Conservation (phyloP, 345 rosid genomes). For the Hypericum androsaemum region DNA sequence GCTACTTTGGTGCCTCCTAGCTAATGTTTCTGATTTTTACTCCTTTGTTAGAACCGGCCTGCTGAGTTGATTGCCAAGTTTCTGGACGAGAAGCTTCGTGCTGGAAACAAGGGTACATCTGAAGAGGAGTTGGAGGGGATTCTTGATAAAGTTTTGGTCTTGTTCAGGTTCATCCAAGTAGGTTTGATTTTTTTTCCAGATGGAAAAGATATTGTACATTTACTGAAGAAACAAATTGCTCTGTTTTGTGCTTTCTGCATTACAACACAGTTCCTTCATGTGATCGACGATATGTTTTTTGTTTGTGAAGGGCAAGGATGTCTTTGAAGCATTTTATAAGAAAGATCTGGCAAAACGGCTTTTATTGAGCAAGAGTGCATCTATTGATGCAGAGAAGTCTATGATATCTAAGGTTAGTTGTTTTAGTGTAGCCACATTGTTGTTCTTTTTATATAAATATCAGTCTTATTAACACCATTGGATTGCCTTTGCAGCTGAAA, state of each 20-base stretch:
- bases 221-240: neutral
- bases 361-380: slow-evolving; percentile 91
- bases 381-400: slow-evolving; percentile 97
- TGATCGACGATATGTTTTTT: slow-evolving; percentile 9
- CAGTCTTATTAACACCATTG: slow-evolving; percentile 19
- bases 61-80: slow-evolving; percentile 97
- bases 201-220: slow-evolving; percentile 4
- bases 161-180: slow-evolving; percentile 98
- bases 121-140: slow-evolving; percentile 99
- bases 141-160: slow-evolving; percentile 92
- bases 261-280: slow-evolving; percentile 3
- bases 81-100: slow-evolving; percentile 97
- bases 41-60: slow-evolving; percentile 71
- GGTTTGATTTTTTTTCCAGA: slow-evolving; percentile 8
- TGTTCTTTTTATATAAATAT: neutral
- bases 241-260: neutral
- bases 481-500: slow-evolving; percentile 60
- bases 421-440: neutral
- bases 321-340: slow-evolving; percentile 95
- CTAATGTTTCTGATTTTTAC: slow-evolving; percentile 13
- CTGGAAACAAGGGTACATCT: slow-evolving; percentile 98
- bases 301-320: slow-evolving; percentile 77
- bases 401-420: slow-evolving; percentile 85
- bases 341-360: slow-evolving; percentile 98
- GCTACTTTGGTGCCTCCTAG: neutral